Evolutionary conservation across 495 filamentous ascomycete genomes (phyloP).

Genomic region (Aspergillus ostianus): DNA sequence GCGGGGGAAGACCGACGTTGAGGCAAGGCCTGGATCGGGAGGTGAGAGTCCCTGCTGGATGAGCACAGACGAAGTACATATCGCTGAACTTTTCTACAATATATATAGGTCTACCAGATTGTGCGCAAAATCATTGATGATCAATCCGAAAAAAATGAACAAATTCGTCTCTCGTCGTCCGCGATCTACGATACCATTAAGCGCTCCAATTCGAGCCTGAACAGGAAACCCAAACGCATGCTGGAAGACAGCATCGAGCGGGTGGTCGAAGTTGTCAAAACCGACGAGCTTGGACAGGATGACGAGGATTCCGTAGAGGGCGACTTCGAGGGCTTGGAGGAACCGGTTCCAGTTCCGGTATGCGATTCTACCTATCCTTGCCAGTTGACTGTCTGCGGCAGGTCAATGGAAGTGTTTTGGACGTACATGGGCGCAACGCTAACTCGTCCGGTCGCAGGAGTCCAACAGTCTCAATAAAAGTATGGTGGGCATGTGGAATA

Average conservation of each 20-base stretch:
- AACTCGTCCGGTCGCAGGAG: constrained; percentile 34
- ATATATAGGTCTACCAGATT: constrained; percentile 64
- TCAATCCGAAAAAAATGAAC: constrained; percentile 47
- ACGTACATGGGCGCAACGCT: background rate
- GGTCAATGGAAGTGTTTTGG: too few relatives aligned
- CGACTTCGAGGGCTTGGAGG: constrained; percentile 62
- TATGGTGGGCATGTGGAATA: constrained; percentile 68
- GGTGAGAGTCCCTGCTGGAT: constrained; percentile 29
- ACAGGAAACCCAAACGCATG: constrained; percentile 72
- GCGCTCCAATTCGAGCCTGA: constrained; percentile 79
- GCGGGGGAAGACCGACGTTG: constrained; percentile 46
- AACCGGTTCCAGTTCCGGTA: constrained; percentile 32
- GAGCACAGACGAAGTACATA: background rate
- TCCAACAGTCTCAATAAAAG: constrained; percentile 73
- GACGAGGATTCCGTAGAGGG: constrained; percentile 61
- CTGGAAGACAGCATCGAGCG: constrained; percentile 86
- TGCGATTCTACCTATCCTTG: constrained; percentile 9
- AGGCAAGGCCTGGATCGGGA: constrained; percentile 56
- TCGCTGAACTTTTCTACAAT: background rate
- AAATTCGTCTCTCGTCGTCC: constrained; percentile 53
- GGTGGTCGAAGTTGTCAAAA: constrained; percentile 70
- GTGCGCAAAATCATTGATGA: constrained; percentile 71
- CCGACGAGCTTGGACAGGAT: constrained; percentile 54
- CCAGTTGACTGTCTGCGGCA: background rate
- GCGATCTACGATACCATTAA: constrained; percentile 75